Conservation (phyloP, 805 yeast genomes). For the Yarrowia alimentaria region DNA sequence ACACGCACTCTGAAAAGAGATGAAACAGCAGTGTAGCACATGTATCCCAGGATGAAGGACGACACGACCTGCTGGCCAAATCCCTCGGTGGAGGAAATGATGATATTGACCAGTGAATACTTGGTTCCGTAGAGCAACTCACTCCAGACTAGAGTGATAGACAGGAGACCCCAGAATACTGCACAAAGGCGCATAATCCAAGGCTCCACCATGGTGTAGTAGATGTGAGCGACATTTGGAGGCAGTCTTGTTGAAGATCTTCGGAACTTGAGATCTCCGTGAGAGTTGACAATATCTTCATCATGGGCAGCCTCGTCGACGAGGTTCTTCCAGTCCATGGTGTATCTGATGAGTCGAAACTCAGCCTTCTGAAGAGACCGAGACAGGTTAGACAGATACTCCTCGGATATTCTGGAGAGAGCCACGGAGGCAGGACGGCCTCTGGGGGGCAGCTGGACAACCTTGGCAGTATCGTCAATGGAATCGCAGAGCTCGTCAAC, state of each 20-base stretch:
- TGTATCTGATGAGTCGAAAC: slow-evolving; percentile 53
- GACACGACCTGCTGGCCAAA: slow-evolving; percentile 45
- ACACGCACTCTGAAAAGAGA: slow-evolving; percentile 66
- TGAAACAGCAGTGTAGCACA: slow-evolving; percentile 65
- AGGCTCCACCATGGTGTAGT: slow-evolving; percentile 50
- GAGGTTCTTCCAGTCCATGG: slow-evolving; percentile 55
- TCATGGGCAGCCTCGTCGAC: slow-evolving; percentile 50
- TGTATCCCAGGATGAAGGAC: slow-evolving; percentile 54
- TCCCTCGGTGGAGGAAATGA: slow-evolving; percentile 44
- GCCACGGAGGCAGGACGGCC: slow-evolving; percentile 30
- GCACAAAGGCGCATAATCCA: slow-evolving; percentile 47
- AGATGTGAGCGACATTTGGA: slow-evolving; percentile 46
- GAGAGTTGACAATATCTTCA: slow-evolving; percentile 58
- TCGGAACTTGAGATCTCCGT: slow-evolving; percentile 37
- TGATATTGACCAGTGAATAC: slow-evolving; percentile 57
- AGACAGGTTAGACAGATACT: slow-evolving; percentile 52
- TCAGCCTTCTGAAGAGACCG: slow-evolving; percentile 52
- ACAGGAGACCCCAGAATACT: slow-evolving; percentile 44
- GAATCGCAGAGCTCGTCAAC: slow-evolving; percentile 56
- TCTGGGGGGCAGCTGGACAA: slow-evolving; percentile 18
- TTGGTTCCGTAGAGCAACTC: slow-evolving; percentile 71
- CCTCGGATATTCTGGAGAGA: slow-evolving; percentile 38
- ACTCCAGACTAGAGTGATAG: slow-evolving; percentile 63
- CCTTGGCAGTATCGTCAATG: slow-evolving; percentile 31
- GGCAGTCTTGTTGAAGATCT: slow-evolving; percentile 36